Conservation (phyloP, 345 rosid genomes). For the Salix brachista region DNA sequence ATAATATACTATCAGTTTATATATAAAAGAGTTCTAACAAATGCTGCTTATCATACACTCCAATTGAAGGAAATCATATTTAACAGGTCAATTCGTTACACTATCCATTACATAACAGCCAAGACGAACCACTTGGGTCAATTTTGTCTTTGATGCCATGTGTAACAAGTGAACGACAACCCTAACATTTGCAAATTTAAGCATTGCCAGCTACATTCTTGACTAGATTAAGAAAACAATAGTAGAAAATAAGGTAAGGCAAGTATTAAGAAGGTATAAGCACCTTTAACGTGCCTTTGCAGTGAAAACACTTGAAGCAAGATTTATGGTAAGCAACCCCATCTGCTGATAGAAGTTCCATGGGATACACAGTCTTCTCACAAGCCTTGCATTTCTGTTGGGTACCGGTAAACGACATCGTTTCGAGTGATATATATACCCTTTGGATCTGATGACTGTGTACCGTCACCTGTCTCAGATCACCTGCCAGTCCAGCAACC, state of each 20-base stretch:
- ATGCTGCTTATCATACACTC: background rate
- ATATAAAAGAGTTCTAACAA: background rate
- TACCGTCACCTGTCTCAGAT: background rate
- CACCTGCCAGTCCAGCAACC: slow-evolving; percentile 3
- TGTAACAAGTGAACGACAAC: background rate
- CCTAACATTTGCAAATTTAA: background rate
- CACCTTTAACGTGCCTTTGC: slow-evolving; percentile 91
- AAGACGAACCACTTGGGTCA: background rate
- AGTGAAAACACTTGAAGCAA: slow-evolving; percentile 94
- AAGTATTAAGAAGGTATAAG: background rate
- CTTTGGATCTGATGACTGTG: slow-evolving; percentile 12
- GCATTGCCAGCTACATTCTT: background rate
- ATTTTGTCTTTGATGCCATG: background rate
- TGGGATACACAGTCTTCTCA: slow-evolving; percentile 92
- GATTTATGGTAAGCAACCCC: slow-evolving; percentile 85
- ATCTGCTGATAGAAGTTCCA: slow-evolving; percentile 88
- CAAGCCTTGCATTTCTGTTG: slow-evolving; percentile 96
- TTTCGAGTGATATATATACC: slow-evolving; percentile 1
- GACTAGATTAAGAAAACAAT: background rate
- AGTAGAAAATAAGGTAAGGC: background rate
- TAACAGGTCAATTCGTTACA: background rate
- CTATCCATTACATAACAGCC: background rate
- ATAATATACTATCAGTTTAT: background rate
- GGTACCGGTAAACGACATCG: slow-evolving; percentile 93
- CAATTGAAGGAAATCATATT: background rate